Base-by-base conservation (phyloP, 1,284 basidiomycete genomes). In the Fomitopsis betulina region DNA sequence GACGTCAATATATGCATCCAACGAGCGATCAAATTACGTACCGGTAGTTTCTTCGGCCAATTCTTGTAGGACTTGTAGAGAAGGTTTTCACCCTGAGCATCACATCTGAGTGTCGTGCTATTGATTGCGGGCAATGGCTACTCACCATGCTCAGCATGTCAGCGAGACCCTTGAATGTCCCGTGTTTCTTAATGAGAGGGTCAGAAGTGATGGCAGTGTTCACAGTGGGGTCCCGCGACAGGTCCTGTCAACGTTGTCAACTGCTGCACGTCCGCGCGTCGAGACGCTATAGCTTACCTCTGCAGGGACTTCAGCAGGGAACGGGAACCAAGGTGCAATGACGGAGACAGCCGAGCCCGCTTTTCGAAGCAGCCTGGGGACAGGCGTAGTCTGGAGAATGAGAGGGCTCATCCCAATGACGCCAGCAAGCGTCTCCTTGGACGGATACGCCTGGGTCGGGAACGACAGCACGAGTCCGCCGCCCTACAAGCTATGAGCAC, bases 21-120 rank as follows among this genome's bases (percentile, higher is more conserved):
- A 21, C 27, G 13, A 4, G n/a, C 5, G 9, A 35, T 13, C 23
- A 7, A 40, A 21, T 32, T 9, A 43, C 65, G 45, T 61, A 90
- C 87, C 13, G 93, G 92, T 39, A 94, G 76, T 12, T 79, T 73
- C 58, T 77, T 76, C 0, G 92, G 91, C 91, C 91, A 96, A 33
- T 79, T 70, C 58, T 80, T 77, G 63, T 85, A 83, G 42, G 79
- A 76, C 5, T 73, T 74, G 17, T 72, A 66, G 21, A 89, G 70
- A 5, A 94, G 73, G 15, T 70, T 67, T 63, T 89, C 86, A 13
- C 88, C 89, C 87, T 91, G 35, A 25, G 32, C 27, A 13, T 30
- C 19, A 23, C 19, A 15, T 37, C 25, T 17, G 5, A 21, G 30
- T 19, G 9, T 10, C 30, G 12, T 13, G n/a, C 15, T 12, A 10